Base-by-base conservation (phyloP, 78 protist species). In the Cavenderia fasciculata region DNA sequence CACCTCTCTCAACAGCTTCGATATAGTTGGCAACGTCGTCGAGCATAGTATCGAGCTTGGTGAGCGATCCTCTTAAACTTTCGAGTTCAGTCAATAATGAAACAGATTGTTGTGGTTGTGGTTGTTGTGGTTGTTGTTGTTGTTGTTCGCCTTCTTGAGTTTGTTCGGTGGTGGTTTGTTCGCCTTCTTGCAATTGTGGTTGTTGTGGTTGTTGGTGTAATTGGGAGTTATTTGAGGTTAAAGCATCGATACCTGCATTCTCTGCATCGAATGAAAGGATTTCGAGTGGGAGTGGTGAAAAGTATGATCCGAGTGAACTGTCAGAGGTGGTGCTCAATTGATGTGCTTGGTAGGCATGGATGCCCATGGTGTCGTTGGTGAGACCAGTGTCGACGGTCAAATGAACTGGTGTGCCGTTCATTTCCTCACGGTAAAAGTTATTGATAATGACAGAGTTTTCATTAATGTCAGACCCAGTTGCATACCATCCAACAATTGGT, bases 401-500 rank as follows among this genome's bases (percentile, higher is more conserved):
- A 70, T 87, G 93, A 65, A 87, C 70, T 57, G 93, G 93, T 61
- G 86, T 44, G 41, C 74, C 62, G 38, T 70, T 70, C 93, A 87
- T 92, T 33, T 85, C 90, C 25, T 85, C 86, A 68, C 87, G 77
- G 52, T 92, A 92, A n/a, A 85, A 85, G 46, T 92, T 84, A 59
- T 92, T 85, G 56, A 92, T 92, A 34, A 74, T 57, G 11, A 74
- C 90, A 46, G 75, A 59, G 74, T 74, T 85, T 59, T 82, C 93
- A 59, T 77, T 85, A 25, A 85, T 69, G 46, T 82, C 90, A 40
- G 72, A 70, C 23, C 95, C 95, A n/a, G 95, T 92, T 43, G 95
- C 77, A 46, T 85, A 92, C 95, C 95, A 92, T 29, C 95, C 95
- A 66, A 92, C 51, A 51, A 92, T 84, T 65, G 90, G 93, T 69